Evolutionary conservation across 2,329 filamentous ascomycete genomes (phyloP), one percentile per base, ranked within the genome.

Genomic region (Mycogone perniciosa): DNA sequence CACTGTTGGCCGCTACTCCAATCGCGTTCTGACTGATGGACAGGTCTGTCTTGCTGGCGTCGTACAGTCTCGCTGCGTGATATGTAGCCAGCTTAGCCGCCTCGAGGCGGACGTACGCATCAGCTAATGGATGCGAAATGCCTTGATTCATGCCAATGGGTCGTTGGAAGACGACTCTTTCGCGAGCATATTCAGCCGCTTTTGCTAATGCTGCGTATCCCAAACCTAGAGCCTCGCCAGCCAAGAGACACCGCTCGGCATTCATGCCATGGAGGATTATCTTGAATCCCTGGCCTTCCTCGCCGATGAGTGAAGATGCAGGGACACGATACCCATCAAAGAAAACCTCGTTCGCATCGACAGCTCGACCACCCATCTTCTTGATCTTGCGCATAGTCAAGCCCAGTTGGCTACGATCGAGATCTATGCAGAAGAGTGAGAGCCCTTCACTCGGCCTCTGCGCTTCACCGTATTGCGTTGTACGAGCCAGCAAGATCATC

Each of bases 261-360:
- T 90, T 90, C 84, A 90, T 88, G 2, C 87, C 86, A 59, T 89
- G 84, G 27, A 90, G 76, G 47, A 90, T 80, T 50, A 89, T 85
- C 60, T 84, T 85, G 74, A 95, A 95, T 0, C 89, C 89, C 51
- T 87, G 76, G 5, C 84, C 82, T 64, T 93, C 86, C 31, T 79
- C 63, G 1, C 89, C 89, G 39, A 95, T 80, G 0, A 92, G 70
- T 0, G 81, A 74, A 38, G 81, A 73, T 0, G 76, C 75, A 0
- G 84, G 80, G 10, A 93, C 80, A 4, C 68, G 65, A 65, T 91
- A 95, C 57, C 84, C 80, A 65, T 93, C 87, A 63, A 95, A 93
- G 67, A 95, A 95, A 1, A 95, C 85, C 62, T 93, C 87, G 58
- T 95, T 95, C 1, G 88, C 87, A 60, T 93, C 88, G 1, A 95